These are phyloP conservation scores for Yarrowia sp. DNA, from an alignment of 805 yeast species.

Conservation along the genomic window DNA sequence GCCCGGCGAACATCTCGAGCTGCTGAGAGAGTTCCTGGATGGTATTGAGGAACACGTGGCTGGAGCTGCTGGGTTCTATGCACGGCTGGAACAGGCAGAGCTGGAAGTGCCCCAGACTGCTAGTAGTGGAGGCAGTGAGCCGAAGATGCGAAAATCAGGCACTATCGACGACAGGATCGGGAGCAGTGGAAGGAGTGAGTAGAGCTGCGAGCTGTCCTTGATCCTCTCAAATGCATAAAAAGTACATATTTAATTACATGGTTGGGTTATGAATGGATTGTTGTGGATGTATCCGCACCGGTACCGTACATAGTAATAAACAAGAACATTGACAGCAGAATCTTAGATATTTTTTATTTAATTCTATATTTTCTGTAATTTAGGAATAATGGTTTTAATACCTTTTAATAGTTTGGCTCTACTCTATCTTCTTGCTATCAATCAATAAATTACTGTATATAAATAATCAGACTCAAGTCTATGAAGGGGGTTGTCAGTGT, in stretches of 20 bases:
- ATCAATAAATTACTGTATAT: conserved; percentile 36
- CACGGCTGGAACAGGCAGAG: conserved; percentile 11
- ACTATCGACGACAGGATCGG: background rate
- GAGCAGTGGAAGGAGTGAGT: background rate
- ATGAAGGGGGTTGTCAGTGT: background rate
- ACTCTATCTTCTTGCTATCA: background rate
- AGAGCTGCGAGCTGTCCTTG: too few species aligned
- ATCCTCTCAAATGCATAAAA: conserved; percentile 5
- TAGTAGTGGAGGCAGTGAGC: background rate
- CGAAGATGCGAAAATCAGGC: background rate
- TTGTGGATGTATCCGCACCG: too few species aligned
- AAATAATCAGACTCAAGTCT: conserved; percentile 19
- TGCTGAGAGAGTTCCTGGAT: conserved; percentile 1
- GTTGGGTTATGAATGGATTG: conserved; percentile 10
- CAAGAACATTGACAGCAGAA: too few species aligned
- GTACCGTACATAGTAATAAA: too few species aligned
- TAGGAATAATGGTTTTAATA: too few species aligned
- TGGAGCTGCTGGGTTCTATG: conserved; percentile 2
- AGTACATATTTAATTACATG: conserved; percentile 23
- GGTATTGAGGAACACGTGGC: conserved; percentile 7
- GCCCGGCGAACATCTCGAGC: background rate
- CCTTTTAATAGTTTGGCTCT: too few species aligned
- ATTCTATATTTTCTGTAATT: too few species aligned
- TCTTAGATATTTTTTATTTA: too few species aligned
- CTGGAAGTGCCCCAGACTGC: conserved; percentile 1